Evolutionary conservation across 805 yeast species (phyloP), one percentile per base, ranked within the genome.

Genomic region (Hanseniaspora valbyensis): DNA sequence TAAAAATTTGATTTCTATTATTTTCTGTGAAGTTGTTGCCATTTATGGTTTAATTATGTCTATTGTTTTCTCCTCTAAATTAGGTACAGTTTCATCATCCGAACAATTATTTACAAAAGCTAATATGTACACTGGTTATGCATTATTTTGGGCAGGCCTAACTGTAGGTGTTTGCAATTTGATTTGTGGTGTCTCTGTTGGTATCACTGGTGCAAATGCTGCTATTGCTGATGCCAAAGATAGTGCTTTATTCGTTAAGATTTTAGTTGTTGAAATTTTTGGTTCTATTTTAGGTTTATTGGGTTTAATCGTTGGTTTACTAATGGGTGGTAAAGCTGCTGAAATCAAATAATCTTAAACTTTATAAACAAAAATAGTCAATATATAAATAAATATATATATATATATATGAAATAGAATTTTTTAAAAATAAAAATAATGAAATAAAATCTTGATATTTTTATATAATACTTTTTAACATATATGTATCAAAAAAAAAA

Each of bases 21-120:
- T 92, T 70, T 92, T 92, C 74, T 92, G 98, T 75, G 98, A 92
- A 70, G 98, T 92, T 59, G 98, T 92, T 51, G 98, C 98, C 57
- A 92, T 92, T 65, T 92, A 92, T 65, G 98, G 98, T 3, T 77
- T 92, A 57, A 92, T 92, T 64, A 90, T 90, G 84, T 89, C 96
- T 33, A 92, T 92, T 74, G 97, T 92, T 38, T 92, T 92, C 61
- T 84, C 95, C 18, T 79, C 97, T 26, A 92, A 92, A 65, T 73
- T 92, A 59, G 51, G 51, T 12, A 73, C 79, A 26, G 88, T 83
- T 34, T 80, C 82, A 7, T 66, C 77, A 3, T 69, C 75, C n/a
- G 75, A 71, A 28, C 69, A 77, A 2, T 68, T 89, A 52, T 79
- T 71, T 62, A 77, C 95, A n/a, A 78, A 80, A 61, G 84, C 82